phyloP scores from a whole-genome alignment of 2,329 filamentous ascomycete species.

The Pseudogymnoascus sp. region DNA sequence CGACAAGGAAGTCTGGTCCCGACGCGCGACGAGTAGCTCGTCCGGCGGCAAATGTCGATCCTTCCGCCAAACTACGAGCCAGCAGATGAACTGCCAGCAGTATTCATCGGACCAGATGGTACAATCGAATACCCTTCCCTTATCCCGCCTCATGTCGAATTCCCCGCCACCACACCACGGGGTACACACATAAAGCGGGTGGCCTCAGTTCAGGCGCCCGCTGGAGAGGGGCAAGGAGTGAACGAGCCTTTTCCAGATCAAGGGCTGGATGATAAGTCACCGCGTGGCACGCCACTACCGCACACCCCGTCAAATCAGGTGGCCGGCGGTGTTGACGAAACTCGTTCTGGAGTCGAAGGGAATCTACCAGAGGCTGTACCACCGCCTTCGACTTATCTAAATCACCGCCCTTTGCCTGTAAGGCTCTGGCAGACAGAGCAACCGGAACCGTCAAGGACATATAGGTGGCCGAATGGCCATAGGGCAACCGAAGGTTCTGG shows the following conservation, averaged over 20 bases:
- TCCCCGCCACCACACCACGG: background rate
- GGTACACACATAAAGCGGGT: background rate
- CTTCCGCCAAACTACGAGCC: constrained; percentile 1
- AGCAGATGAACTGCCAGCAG: constrained; percentile 1
- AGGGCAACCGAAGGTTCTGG: background rate
- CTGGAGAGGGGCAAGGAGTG: background rate
- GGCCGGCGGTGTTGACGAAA: background rate
- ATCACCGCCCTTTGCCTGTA: background rate
- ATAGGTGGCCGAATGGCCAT: background rate
- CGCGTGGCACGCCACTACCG: background rate
- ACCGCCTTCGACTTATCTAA: background rate
- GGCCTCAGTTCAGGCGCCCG: background rate
- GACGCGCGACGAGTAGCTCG: background rate
- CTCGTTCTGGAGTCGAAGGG: background rate
- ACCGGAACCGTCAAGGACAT: background rate
- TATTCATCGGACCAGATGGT: background rate
- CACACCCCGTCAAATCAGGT: background rate
- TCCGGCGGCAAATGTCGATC: background rate
- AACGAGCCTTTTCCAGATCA: constrained; percentile 1
- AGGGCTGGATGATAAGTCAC: background rate
- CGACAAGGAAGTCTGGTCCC: background rate
- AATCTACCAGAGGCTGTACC: background rate
- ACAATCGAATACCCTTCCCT: background rate
- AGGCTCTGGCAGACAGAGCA: background rate
- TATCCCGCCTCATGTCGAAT: constrained; percentile 6